phyloP scores from a whole-genome alignment of 371 early-diverging fungal genomes.

The Mortierella sp. region DNA sequence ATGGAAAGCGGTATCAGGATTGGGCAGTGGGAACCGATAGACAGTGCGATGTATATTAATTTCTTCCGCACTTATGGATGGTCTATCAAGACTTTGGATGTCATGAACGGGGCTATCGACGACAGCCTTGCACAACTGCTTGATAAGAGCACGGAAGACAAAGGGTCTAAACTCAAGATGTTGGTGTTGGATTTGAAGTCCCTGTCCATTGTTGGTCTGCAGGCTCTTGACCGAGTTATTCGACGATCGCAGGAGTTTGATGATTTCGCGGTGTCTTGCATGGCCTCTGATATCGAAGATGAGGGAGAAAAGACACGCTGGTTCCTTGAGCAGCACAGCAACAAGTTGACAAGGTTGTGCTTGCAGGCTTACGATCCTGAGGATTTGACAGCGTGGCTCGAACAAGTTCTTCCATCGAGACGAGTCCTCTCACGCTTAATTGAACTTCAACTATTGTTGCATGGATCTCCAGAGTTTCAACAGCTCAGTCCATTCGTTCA shows the following conservation, averaged over 20 bases:
- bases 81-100: not conserved
- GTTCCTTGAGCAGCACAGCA: not conserved
- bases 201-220: not conserved
- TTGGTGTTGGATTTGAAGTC: not conserved
- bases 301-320: not conserved
- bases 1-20: not conserved
- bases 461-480: no score
- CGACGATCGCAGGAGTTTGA: not conserved
- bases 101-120: not conserved
- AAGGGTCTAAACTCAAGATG: not conserved
- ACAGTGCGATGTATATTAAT: not conserved
- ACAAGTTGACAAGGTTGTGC: not conserved
- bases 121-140: not conserved
- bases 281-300: not conserved
- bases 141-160: not conserved
- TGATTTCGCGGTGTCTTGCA: not conserved
- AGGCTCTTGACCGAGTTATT: not conserved
- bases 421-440: not conserved
- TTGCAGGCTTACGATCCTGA: not conserved
- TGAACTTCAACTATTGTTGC: not conserved
- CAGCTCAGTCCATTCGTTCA: no score
- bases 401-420: not conserved
- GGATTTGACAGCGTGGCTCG: not conserved
- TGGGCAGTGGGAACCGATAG: not conserved
- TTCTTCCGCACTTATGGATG: no score